These are phyloP conservation scores for Loxodes magnus DNA, from an alignment of 73 alveolate genomes.

Conservation along the genomic window DNA sequence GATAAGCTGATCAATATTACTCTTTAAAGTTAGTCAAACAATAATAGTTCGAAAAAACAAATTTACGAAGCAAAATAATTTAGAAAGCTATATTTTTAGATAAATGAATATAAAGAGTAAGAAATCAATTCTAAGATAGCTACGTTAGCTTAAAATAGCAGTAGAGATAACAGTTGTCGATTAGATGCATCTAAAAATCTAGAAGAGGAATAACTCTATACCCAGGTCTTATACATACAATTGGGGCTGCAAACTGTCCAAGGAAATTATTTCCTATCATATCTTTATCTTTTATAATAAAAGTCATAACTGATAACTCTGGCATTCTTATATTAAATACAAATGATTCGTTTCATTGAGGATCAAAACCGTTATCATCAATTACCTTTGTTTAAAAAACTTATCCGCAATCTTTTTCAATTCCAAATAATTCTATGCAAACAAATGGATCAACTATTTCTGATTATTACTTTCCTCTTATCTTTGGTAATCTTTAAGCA, in stretches of 20 bases:
- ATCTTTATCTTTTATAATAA: conserved; percentile 27
- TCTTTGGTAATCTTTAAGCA: conserved; percentile 40
- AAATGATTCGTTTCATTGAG: conserved; percentile 28
- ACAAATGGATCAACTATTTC: conserved; percentile 43
- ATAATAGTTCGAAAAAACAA: no score
- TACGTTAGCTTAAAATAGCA: no score
- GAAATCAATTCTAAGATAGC: no score
- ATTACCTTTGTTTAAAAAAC: conserved; percentile 20
- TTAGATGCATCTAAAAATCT: no score
- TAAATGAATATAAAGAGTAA: no score
- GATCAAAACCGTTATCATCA: conserved; percentile 52
- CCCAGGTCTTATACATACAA: conserved; percentile 38
- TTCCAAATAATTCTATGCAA: conserved; percentile 24
- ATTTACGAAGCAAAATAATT: no score
- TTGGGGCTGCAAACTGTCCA: conserved; percentile 41
- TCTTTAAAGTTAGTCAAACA: no score
- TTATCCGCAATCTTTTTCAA: conserved; percentile 19
- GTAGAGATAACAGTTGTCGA: no score
- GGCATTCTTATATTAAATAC: conserved; percentile 20
- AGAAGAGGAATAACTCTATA: conserved; percentile 39
- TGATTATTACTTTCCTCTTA: conserved; percentile 13
- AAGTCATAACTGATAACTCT: conserved; percentile 34
- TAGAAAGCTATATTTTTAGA: no score
- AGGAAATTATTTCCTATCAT: conserved; percentile 16
- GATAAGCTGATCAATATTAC: no score